These are phyloP conservation scores for Debaryomyces nepalensis DNA, from an alignment of 1,139 yeast species.

Conservation along the genomic window DNA sequence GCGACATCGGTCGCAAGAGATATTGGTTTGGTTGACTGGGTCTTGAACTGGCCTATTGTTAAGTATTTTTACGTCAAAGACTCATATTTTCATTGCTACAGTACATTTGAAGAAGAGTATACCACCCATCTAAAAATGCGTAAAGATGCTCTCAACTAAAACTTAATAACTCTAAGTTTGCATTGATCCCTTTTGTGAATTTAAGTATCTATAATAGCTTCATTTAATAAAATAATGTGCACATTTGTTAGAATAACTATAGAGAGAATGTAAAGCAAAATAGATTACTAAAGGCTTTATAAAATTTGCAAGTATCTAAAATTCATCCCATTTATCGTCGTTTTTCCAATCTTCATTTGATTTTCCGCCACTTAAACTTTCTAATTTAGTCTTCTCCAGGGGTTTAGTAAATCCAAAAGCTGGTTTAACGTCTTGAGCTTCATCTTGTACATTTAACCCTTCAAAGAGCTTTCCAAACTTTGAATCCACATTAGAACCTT, in stretches of 20 bases:
- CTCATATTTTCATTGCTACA: conserved; percentile 51
- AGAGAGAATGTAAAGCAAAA: background rate
- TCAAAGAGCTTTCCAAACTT: conserved; percentile 58
- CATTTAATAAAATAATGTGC: background rate
- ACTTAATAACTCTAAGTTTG: background rate
- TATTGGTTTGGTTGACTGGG: conserved; percentile 62
- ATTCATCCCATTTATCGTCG: conserved; percentile 54
- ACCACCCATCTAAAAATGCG: conserved; percentile 20
- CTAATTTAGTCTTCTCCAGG: conserved; percentile 57
- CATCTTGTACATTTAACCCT: conserved; percentile 37
- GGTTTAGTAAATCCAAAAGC: conserved; percentile 77
- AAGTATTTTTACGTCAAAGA: conserved; percentile 60
- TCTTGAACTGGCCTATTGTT: conserved; percentile 53
- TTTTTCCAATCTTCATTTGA: conserved; percentile 31
- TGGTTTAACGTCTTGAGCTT: conserved; percentile 48
- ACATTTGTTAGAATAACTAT: background rate
- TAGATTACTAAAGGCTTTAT: background rate
- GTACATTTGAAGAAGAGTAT: conserved; percentile 45
- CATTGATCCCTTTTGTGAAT: background rate
- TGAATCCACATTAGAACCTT: conserved; percentile 48
- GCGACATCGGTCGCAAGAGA: conserved; percentile 58
- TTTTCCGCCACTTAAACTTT: conserved; percentile 53
- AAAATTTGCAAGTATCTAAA: conserved; percentile 23
- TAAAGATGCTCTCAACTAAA: conserved; percentile 1
- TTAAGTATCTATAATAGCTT: no score